Evolutionary conservation across 2,329 filamentous ascomycete genomes (phyloP), one percentile per base, ranked within the genome.

Genomic region (Ophidiomyces ophidiicola): DNA sequence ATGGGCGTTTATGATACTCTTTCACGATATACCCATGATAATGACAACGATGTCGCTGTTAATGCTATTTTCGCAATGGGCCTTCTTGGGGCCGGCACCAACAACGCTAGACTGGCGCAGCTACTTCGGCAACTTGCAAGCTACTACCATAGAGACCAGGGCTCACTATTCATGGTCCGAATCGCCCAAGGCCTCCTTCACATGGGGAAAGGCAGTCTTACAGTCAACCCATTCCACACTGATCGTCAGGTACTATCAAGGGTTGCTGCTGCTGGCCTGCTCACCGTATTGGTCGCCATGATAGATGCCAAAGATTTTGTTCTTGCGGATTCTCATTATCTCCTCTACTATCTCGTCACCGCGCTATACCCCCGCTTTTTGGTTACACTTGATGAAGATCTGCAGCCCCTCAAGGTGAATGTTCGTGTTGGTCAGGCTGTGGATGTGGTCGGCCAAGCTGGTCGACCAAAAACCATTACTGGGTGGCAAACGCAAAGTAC

Each of bases 1-100:
- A 98, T 98, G 88, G 98, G 96, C 71, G 83, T 98, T 33, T 98
- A 98, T 67, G 90, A 98, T 61, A 98, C 90, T 0, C 70, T 98
- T 7, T 98, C 90, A 36, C 74, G 90, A 56, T 98, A 98, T 72
- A 92, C 82, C 48, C 90, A 98, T 72, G 90, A 98, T 67, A 98
- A 90, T 50, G 90, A 98, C 65, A 92, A 88, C 46, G 90, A 98
- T 54, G 90, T 98, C 32, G 90, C 90, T 26, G 82, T 98, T 62
- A 98, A 96, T 57, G 86, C 90, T 54, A 98, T 98, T 57, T 98
- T 98, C 56, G 87, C 90, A 50, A 98, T 98, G 90, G 90, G 90
- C 63, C 79, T 98, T 43, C 72, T 94, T 25, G 90, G 90, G 53
- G 90, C 90, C 2, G 90, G 90, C 52, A 98, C 90, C 39, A 98